Base-by-base conservation (phyloP, 805 yeast species). In the Debaryomyces prosopidis region DNA sequence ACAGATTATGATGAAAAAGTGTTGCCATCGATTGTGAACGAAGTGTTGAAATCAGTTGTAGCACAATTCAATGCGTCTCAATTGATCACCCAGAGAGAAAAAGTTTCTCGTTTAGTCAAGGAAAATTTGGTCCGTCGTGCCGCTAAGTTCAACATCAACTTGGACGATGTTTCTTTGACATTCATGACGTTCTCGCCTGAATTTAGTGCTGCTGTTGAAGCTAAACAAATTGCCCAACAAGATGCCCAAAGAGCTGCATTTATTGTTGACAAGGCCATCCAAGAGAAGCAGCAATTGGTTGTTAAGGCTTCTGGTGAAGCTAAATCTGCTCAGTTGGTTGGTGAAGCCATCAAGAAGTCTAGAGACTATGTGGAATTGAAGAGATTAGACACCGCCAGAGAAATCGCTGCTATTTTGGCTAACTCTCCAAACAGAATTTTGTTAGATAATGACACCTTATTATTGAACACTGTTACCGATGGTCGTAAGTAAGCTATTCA, bases 301-400 rank as follows among this genome's bases (percentile, higher is more conserved):
- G 97, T 94, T 46, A 89, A 87, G 68, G 98, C 99, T 10, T 88
- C 89, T 67, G 99, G 99, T 82, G 99, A 94, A 73, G 99, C 99
- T 53, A 84, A 89, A 65, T 87, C 97, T 43, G 99, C 99, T 28
- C 96, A 91, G 69, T 84, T 94, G 73, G 90, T 94, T 73, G 99
- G 99, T 82, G 99, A 94, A 54, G 98, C 99, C 44, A 92, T 94
- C 68, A 94, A 92, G 76, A 94, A 92, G 70, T 87, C 95, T 18
- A 87, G 80, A 68, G 99, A 92, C 66, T 94, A 94, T 66, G 96
- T 94, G 41, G 99, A 94, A 68, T 81, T 94, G 70, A 94, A 92
- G 76, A 85, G 97, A 71, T 81, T 94, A 65, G 98, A 92, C 65
- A 94, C 98, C 37, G 98, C 99, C 15, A 82, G 91, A 62, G 99